These are phyloP conservation scores for Debaryomyces udenii DNA, from an alignment of 1,139 yeast genomes.

Conservation along the genomic window DNA sequence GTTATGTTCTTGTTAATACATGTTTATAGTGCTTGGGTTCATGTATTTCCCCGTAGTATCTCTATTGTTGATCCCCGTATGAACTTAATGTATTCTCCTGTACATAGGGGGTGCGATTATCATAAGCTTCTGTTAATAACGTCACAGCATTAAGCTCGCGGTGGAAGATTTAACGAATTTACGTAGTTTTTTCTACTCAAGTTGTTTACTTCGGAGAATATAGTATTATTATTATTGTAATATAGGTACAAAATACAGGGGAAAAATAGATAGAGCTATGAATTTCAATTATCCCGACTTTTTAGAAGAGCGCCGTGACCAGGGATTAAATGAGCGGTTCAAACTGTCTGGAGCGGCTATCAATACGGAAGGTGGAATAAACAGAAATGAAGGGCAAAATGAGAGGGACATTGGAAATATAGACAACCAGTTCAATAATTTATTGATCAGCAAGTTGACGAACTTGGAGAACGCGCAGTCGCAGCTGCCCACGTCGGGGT, in stretches of 20 bases:
- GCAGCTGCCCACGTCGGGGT: conserved; percentile 8
- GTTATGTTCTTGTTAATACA: conserved; percentile 2
- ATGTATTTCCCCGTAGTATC: neutral
- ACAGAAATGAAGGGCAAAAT: neutral
- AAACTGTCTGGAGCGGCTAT: neutral
- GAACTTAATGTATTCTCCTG: neutral
- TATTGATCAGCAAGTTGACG: conserved; percentile 33
- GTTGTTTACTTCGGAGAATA: conserved; percentile 4
- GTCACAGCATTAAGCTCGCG: conserved; percentile 10
- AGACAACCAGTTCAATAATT: conserved; percentile 26
- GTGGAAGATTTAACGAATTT: conserved; percentile 2
- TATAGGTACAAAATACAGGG: conserved; percentile 1
- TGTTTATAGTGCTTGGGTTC: neutral
- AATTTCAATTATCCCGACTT: conserved; percentile 45
- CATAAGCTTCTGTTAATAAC: conserved; percentile 9
- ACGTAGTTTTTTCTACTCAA: conserved; percentile 1
- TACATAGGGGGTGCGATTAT: conserved; percentile 4
- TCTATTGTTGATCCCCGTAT: neutral
- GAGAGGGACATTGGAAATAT: conserved; percentile 1
- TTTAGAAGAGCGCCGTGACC: conserved; percentile 20
- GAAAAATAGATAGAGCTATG: conserved; percentile 20
- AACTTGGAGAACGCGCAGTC: conserved; percentile 21
- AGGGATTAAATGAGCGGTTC: conserved; percentile 3
- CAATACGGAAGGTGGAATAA: conserved; percentile 1
- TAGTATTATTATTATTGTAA: neutral